Evolutionary conservation across 2,329 filamentous ascomycete genomes (phyloP), one percentile per base, ranked within the genome.

Genomic region (Fusarium sp.): DNA sequence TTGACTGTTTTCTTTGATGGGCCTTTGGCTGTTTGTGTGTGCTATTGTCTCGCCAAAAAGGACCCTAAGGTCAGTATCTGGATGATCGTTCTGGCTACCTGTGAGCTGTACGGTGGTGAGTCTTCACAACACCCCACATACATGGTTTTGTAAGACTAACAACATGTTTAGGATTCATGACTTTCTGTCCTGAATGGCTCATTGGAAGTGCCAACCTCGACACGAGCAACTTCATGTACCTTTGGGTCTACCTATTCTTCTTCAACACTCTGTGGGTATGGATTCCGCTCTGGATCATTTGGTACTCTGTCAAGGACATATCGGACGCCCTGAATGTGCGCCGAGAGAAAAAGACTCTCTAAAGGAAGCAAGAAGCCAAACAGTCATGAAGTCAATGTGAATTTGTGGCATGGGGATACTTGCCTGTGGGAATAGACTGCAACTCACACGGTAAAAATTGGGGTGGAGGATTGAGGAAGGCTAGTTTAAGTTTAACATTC

Each of bases 261-360:
- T 92, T 92, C 83, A 92, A 92, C 79, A 86, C 85, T 73, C 81
- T 91, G 7, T 92, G 90, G 90, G 89, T 92, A 7, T 86, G 87
- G 67, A 85, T 91, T 67, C 90, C 90, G 1, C 60, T 87, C 3
- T 92, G 89, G 78, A 83, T 86, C 23, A 82, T 91, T 60, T 90
- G 84, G 72, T 84, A 89, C 60, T 84, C 86, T 3, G 84, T 85
- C 42, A 71, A 76, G 23, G 88, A 91, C 69, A 89, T 91, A 56
- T 82, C 83, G 12, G 80, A 85, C 58, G 88, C 89, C 0, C 86
- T 90, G 71, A 79, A 60, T 4, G 71, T 73, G 41, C 77, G 78
- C 6, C 54, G 76, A 23, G 58, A 63, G 2, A 81, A 77, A 60
- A 82, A 82, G 73, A 75, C 71, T 2, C 32, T 76, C 40, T 81